These are phyloP conservation scores for Auxenochlorella pyrenoidosa DNA, from an alignment of 139 green algal species.

Conservation along the genomic window DNA sequence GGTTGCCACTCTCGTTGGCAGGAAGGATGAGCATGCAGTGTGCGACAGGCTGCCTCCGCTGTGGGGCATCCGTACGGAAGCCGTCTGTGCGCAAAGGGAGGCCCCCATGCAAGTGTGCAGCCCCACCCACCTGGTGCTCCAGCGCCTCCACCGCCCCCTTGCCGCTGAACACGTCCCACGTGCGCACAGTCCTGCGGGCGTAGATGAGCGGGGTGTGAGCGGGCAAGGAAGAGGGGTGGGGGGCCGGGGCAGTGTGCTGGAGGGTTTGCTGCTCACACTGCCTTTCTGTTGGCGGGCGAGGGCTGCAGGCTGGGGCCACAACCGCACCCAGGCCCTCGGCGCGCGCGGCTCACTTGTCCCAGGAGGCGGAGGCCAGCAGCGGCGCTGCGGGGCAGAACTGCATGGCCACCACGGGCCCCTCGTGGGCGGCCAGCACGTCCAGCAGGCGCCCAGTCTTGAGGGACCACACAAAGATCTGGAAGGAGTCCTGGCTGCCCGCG, in stretches of 20 bases:
- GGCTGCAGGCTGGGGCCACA: too few species aligned
- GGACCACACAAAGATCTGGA: conserved; percentile 96
- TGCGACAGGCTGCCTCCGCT: too few species aligned
- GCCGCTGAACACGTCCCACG: conserved; percentile 90
- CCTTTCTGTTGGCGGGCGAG: too few species aligned
- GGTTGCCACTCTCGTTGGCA: too few species aligned
- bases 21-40: too few species aligned
- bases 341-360: conserved; percentile 79
- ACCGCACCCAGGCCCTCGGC: too few species aligned
- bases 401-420: conserved; percentile 88
- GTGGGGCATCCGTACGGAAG: too few species aligned
- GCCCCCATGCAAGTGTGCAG: too few species aligned
- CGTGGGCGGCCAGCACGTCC: conserved; percentile 92
- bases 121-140: conserved; percentile 65
- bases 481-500: conserved; percentile 88
- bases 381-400: conserved; percentile 80
- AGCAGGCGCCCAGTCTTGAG: conserved; percentile 92
- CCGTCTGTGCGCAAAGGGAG: background rate
- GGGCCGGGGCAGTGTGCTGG: too few species aligned
- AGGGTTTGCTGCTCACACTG: too few species aligned
- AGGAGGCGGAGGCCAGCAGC: conserved; percentile 86
- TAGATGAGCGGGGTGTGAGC: background rate
- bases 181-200: conserved; percentile 62
- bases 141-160: conserved; percentile 83
- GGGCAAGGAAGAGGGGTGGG: background rate